Evolutionary conservation across 495 filamentous ascomycete species (phyloP), one percentile per base, ranked within the genome.

Genomic region (Neurospora sp.): DNA sequence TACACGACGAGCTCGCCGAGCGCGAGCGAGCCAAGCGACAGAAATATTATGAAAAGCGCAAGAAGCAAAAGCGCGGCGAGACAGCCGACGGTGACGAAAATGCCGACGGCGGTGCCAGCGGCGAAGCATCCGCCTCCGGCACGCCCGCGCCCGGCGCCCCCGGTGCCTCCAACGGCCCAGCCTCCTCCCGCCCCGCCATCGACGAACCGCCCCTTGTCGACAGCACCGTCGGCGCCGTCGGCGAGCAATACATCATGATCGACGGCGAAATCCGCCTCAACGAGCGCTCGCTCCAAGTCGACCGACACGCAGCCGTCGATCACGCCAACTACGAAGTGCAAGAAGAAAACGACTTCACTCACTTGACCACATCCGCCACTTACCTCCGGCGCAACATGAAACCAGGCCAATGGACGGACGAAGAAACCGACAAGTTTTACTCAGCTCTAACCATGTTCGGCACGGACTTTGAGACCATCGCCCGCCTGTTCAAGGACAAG

Each of bases 401-500:
- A 77, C 87, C 88, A 14, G 87, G 92, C 71, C 85, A 88, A 4
- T 99, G 96, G 96, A 88, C 89, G 69, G 88, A 89, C 31, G 89
- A 90, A 11, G 84, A 89, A 68, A 97, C 93, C 4, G 92, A 95
- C 39, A 82, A 89, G 38, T 98, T 98, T 82, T 98, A 97, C 79
- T 85, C 91, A 22, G 91, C 91, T 0, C 84, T 99, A 3, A 83
- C 87, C 38, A 93, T 92, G 87, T 97, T 96, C 78, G 96, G 96
- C 38, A 97, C 94, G 0, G 94, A 98, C 79, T 98, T 98, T 78
- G 88, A 90, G 80, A 92, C 93, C 75, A 96, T 99, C 76, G 88
- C 89, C 76, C 89, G 88, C 73, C 85, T 97, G 85, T 97, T 99
- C 77, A 89, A 90, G 0, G 88, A 88, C 39, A 87, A 91, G 27